Base-by-base conservation (phyloP, 1,139 yeast species). In the Candida buenavistaensis region DNA sequence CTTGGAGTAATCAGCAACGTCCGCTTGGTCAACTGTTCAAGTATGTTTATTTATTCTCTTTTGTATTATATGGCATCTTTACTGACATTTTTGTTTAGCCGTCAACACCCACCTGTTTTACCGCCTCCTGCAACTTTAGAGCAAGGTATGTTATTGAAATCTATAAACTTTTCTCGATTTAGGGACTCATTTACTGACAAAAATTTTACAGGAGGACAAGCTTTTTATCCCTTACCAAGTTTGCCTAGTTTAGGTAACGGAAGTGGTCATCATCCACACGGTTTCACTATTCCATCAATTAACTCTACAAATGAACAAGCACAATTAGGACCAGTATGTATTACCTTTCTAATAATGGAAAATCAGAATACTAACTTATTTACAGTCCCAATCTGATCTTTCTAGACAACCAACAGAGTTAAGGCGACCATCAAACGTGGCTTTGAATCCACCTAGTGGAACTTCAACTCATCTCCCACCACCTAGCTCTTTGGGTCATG, bases 101-200 rank as follows among this genome's bases (percentile, higher is more conserved):
- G 75, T 50, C 76, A 59, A 51, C 69, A 65, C 39, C 75, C 78
- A 10, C 77, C 80, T 6, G 76, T 74, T 22, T 68, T 75, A 43
- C 80, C 80, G 2, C 80, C 80, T 7, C 79, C 80, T 8, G 75
- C 78, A 12, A 65, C 75, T 26, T 62, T 73, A 47, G 78, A 72
- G 47, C 58, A 75, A 40, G 75, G 75, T 60, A 64, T 50, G 68
- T 67, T 46, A 31, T 25, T 14, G 11, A n/a, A 13, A 20, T 13
- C 3, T 10, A n/a, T n/a, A n/a, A n/a, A n/a, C 20, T 13, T n/a
- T 26, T n/a, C 19, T 3, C 19, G 10, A 4, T 10, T 20, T 21
- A 7, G 17, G 17, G 28, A 13, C 5, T 19, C 12, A 22, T 5
- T 26, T 49, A 54, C 59, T 51, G 51, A 50, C 56, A 17, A 21